Evolutionary conservation across 1,139 yeast species (phyloP), one percentile per base, ranked within the genome.

Genomic region (Diutina catenulata): DNA sequence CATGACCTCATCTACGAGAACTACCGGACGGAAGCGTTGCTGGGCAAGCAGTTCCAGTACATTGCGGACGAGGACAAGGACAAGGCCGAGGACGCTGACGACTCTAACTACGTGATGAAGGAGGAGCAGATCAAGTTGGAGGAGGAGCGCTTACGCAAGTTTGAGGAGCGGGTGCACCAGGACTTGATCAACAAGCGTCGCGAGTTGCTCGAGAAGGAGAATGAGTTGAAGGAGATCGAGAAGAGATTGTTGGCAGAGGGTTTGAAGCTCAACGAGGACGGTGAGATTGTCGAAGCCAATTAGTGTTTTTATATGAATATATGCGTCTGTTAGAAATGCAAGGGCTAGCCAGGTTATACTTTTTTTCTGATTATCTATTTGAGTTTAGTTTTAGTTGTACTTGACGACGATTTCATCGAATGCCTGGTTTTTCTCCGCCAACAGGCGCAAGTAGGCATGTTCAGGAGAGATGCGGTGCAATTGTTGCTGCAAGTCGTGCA

Each of bases 131-230:
- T 81, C 49, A 75, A 78, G 54, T 62, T 80, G 41, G 93, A 81
- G 55, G 91, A 81, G 57, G 91, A 80, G 56, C 71, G 91, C 55
- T 65, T 81, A 50, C 75, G 67, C 52, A 83, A 82, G 39, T 81
- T 80, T 52, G 93, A 81, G 58, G 84, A 80, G 54, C 70, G 95
- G 48, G 95, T 91, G 19, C 95, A 86, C 57, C 82, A 81, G 52
- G 97, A 88, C 56, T 70, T 91, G 57, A 68, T 82, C 50, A 75
- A 76, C 53, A 87, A 87, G 68, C 73, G 94, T 48, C 77, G 80
- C 50, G 95, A 86, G 57, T 70, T 91, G 46, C 68, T 80, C 50
- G 87, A 86, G 41, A 76, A 96, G 53, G 98, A 91, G 59, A 76
- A 79, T 48, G 97, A 91, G 55, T 71, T 91, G 52, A 75, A 74